These are phyloP conservation scores for Metroxylon sagu DNA, from an alignment of 176 grass and related monocot genomes.

Conservation along the genomic window DNA sequence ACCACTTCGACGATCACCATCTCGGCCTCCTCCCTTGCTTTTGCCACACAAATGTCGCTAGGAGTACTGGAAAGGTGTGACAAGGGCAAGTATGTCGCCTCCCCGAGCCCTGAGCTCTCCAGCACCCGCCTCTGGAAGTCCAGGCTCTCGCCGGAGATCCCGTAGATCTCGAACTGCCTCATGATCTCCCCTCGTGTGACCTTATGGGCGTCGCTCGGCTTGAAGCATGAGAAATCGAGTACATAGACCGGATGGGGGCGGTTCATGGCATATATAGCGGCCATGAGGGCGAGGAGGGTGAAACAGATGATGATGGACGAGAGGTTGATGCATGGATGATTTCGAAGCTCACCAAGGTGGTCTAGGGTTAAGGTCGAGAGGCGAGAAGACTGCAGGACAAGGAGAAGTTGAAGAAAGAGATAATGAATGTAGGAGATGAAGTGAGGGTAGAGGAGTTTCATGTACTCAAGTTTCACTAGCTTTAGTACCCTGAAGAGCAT, in stretches of 20 bases:
- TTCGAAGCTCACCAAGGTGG: not conserved
- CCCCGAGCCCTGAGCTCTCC: conserved; percentile 9
- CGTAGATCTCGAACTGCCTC: not conserved
- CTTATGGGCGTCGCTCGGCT: conserved; percentile 1
- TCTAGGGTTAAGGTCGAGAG: not conserved
- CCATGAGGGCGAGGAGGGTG: not conserved
- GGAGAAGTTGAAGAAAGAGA: not conserved
- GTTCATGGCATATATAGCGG: not conserved
- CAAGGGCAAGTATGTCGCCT: conserved; percentile 1
- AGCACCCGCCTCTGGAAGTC: conserved; percentile 11
- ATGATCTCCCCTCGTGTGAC: not conserved
- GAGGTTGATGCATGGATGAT: too few species aligned
- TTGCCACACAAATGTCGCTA: not conserved
- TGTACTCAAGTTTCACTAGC: not conserved
- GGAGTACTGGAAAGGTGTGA: not conserved
- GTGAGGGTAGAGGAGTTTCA: conserved; percentile 10
- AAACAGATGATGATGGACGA: not conserved
- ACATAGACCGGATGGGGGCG: conserved; percentile 3
- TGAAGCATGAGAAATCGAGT: conserved; percentile 7
- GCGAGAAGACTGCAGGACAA: not conserved
- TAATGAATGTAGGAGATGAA: not conserved
- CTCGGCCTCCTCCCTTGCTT: conserved; percentile 12
- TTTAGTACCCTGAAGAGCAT: conserved; percentile 24
- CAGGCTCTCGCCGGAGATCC: not conserved
- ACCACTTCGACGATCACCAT: not conserved